Base-by-base conservation (phyloP, 805 yeast species). In the Priceomyces melissophilus region DNA sequence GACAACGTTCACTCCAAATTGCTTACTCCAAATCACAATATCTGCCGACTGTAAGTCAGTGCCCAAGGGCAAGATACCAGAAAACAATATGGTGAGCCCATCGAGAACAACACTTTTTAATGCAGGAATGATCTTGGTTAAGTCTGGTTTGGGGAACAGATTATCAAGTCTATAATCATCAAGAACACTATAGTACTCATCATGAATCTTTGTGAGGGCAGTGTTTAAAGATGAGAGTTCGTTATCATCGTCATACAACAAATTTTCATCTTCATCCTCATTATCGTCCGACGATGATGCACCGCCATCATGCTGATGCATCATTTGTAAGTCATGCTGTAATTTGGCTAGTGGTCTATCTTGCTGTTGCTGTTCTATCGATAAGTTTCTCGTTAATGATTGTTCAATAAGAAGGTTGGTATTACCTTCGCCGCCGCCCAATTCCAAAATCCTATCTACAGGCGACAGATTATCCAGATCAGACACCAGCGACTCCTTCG, bases 61-160 rank as follows among this genome's bases (percentile, higher is more conserved):
- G 1, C 93, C 93, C n/a, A 87, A 57, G 1, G 97, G 97, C 15
- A 93, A 74, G n/a, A 91, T 73, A 0, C 98, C 97, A 3, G 96
- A 84, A 50, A 93, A 84, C 13, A 91, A 73, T 41, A 93, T 77
- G 2, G 79, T 78, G 35, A 82, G 75, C 5, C 82, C 90, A 16
- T 73, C 61, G 44, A 91, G 79, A 2, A 89, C 89, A 42, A 71
- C 54, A 7, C 64, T 58, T 56, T 90, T 91, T 76, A 91, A 72
- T n/a, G 61, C 51, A 1, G 93, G 95, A 62, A 91, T 77, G 11
- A 87, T 78, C n/a, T 54, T 58, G 37, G 84, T 77, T 37, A 87
- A 78, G 53, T 82, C 87, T 0, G 91, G 89, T 42, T 63, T 58
- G 9, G 42, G 39, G 11, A 20, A 16, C 4, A 41, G 14, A 49